Evolutionary conservation across 106 monocot species (phyloP).

Genomic region (Acorus gramineus): DNA sequence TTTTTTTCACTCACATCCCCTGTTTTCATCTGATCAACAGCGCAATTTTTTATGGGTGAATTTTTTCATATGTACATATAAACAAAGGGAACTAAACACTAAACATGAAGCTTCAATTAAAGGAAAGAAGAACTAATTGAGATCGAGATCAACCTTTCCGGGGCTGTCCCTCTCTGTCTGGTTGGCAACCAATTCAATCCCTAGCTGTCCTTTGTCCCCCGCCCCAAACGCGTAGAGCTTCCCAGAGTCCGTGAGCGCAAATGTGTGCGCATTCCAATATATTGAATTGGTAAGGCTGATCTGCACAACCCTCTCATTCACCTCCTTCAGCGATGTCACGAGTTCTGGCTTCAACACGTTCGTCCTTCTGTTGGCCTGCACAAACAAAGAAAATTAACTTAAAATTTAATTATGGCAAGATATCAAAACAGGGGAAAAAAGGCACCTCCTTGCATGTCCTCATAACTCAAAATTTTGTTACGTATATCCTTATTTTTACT

Average conservation of each 20-base stretch:
- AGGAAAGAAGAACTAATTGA: conserved; percentile 27
- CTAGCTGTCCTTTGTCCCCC: conserved; percentile 95
- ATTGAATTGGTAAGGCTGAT: conserved; percentile 91
- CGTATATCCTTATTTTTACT: too few species aligned
- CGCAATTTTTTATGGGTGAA: too few species aligned
- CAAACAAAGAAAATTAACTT: not conserved
- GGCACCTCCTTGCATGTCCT: too few species aligned
- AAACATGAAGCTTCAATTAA: not conserved
- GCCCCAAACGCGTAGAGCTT: conserved; percentile 87
- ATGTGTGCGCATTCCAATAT: conserved; percentile 99
- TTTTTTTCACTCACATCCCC: too few species aligned
- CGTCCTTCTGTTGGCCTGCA: conserved; percentile 59
- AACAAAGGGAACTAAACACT: not conserved
- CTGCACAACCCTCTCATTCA: conserved; percentile 78
- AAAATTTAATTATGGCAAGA: not conserved
- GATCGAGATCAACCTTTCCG: conserved; percentile 72
- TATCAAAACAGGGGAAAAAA: too few species aligned
- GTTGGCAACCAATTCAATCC: conserved; percentile 47
- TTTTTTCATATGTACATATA: conserved; percentile 1
- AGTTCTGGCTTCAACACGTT: conserved; percentile 73
- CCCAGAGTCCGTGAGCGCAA: conserved; percentile 83
- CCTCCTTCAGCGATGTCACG: conserved; percentile 64
- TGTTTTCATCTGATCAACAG: too few species aligned
- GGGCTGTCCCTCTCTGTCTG: conserved; percentile 69
- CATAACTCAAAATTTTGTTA: too few species aligned